phyloP scores from a whole-genome alignment of 768 basidiomycete genomes.

The Tubosaeta sp. region DNA sequence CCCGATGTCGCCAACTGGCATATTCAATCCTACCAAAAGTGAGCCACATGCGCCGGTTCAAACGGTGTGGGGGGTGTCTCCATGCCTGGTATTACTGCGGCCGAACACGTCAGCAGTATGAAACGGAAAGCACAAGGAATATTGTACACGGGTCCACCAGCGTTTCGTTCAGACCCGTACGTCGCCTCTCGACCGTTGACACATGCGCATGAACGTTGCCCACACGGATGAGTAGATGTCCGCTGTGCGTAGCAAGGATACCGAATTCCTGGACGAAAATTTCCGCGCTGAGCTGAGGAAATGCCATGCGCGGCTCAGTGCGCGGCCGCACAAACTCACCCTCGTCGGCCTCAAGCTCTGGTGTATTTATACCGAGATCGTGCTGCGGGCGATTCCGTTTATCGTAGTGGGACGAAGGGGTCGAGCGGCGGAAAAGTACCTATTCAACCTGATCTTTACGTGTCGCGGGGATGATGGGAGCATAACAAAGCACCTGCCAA shows the following conservation, averaged over 20 bases:
- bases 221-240: constrained; percentile 21
- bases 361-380: constrained; percentile 27
- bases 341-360: constrained; percentile 26
- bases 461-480: constrained; percentile 13
- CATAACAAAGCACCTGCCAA: background rate
- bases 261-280: constrained; percentile 25
- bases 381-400: constrained; percentile 26
- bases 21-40: constrained; percentile 28
- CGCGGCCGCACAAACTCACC: constrained; percentile 14
- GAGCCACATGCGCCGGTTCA: constrained; percentile 14
- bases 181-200: background rate
- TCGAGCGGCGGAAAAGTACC: constrained; percentile 8
- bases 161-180: constrained; percentile 18
- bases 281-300: constrained; percentile 25
- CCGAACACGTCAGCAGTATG: constrained; percentile 23
- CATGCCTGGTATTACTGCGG: constrained; percentile 27
- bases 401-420: constrained; percentile 7
- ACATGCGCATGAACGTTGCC: background rate
- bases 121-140: constrained; percentile 27
- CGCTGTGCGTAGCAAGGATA: constrained; percentile 21
- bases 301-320: constrained; percentile 8
- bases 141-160: constrained; percentile 18
- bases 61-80: constrained; percentile 24
- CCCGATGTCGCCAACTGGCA: constrained; percentile 15
- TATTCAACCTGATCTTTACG: constrained; percentile 23